Evolutionary conservation across 2,329 filamentous ascomycete genomes (phyloP).

Genomic region (Exophiala oligosperma): DNA sequence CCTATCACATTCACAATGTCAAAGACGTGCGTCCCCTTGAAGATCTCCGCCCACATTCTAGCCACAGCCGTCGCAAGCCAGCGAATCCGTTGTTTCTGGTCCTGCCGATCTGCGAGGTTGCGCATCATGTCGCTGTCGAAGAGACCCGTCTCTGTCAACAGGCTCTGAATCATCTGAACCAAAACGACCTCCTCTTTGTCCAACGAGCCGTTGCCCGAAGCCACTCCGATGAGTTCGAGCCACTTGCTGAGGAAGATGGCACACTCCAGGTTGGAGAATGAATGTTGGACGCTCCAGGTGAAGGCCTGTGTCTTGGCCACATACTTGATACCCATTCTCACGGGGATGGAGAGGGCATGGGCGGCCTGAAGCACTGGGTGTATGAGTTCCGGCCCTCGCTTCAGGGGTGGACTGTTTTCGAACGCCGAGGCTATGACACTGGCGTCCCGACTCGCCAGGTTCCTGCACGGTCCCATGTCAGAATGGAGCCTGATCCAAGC

Average conservation of each 20-base stretch:
- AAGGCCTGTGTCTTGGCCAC: conserved; percentile 39
- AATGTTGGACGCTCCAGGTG: conserved; percentile 41
- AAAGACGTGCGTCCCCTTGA: conserved; percentile 46
- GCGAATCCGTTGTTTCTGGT: conserved; percentile 3
- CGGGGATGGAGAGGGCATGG: conserved; percentile 63
- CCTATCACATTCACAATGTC: conserved; percentile 23
- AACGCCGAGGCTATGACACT: conserved; percentile 62
- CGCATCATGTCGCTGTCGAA: conserved; percentile 1
- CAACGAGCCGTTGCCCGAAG: not conserved
- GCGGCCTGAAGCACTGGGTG: conserved; percentile 67
- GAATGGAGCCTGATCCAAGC: conserved; percentile 2
- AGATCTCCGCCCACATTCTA: conserved; percentile 35
- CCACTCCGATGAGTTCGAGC: conserved; percentile 33
- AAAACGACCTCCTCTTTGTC: conserved; percentile 4
- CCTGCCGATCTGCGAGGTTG: not conserved
- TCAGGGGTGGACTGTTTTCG: conserved; percentile 58
- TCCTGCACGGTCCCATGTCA: conserved; percentile 60
- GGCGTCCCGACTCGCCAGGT: conserved; percentile 66
- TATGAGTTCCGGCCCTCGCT: conserved; percentile 60
- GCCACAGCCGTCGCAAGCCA: conserved; percentile 18
- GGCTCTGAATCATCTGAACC: conserved; percentile 4
- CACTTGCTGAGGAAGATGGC: conserved; percentile 47
- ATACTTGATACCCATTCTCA: conserved; percentile 38
- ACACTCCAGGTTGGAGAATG: conserved; percentile 38
- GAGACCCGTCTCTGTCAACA: conserved; percentile 3